Evolutionary conservation across 371 early-diverging fungal species (phyloP), one percentile per base, ranked within the genome.

Genomic region (Coemansia sp.): DNA sequence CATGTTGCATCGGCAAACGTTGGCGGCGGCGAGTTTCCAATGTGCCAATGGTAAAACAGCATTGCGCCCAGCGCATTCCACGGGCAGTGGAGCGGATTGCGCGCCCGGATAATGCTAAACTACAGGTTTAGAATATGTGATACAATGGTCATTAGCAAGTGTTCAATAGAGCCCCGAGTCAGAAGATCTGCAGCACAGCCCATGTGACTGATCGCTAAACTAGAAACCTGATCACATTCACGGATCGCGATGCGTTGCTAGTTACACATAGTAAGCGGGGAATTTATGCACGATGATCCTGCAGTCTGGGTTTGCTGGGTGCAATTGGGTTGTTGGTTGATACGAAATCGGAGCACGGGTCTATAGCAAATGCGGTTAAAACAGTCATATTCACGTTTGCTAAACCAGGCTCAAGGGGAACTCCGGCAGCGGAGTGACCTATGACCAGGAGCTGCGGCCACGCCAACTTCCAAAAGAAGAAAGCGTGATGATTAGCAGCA

Each of bases 81-180:
- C 21, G 69, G 21, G 34, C 77, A 77, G 16, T 29, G 34, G 18
- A 77, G 64, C 52, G 73, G 77, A 39, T 55, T 77, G 5, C 77
- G 77, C 18, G 77, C 59, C 5, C 77, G 73, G 16, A 77, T 66
- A 6, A 77, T 66, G 69, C 77, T 73, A 53, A 77, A 77, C 77
- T 77, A 77, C 69, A 65, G n/a, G 5, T 27, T 34, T 14, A 29
- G 22, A 21, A 34, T 4, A 21, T 5, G 55, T 29, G 16, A 24
- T 22, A 26, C 8, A 18, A 24, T 21, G 27, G 13, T 29, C 31
- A 29, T 54, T 27, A 54, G 26, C 27, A 3, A 54, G 26, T 27
- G 21, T 26, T 26, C 13, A 16, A 6, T 27, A 26, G 8, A 18
- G 18, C 18, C 31, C 18, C 50, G 50, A 18, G 50, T 50, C 50